Base-by-base conservation (phyloP, 768 basidiomycete genomes). In the Russula olivacea region DNA sequence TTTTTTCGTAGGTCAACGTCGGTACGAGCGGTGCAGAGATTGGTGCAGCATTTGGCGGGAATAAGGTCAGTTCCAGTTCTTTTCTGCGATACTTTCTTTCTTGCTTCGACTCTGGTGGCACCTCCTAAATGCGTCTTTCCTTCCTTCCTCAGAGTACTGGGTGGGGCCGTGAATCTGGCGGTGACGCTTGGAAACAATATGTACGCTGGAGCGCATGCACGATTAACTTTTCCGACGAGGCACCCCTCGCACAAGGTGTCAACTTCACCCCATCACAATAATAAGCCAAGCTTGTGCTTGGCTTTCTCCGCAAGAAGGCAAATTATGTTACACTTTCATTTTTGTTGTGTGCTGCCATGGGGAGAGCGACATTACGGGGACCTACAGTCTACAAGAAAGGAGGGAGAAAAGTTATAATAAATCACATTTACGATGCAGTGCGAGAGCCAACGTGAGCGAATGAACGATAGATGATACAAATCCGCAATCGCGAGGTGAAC, bases 181-280 rank as follows among this genome's bases (percentile, higher is more conserved):
- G 95, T 57, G 96, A 98, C 74, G 89, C 95, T n/a, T 98, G 96
- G 96, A 94, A 95, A 74, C 91, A 96, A 74, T 94, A 94, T 69
- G 89, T 94, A 45, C 84, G 92, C 56, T 95, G 91, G 91, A 87
- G 88, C 74, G 84, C 89, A 51, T 94, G 91, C 73, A 97, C 95
- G 12, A 77, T 98, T 73, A 98, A 98, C 76, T 98, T 89, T 76
- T 91, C 90, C 45, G 84, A 93, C 72, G 83, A 86, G 68, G 86
- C 92, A 49, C 93, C 91, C 10, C 78, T 98, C 40, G 95, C 95
- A 0, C 95, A 98, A 74, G 95, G 95, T 9, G 93, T 98, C 64
- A 85, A 82, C 67, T 98, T 98, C 75, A 73, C 81, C 34, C 68
- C 80, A 40, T 83, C 76, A 71, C 57, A 19, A 50, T 2, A 30